Evolutionary conservation across 768 basidiomycete genomes (phyloP).

Genomic region (Tricholoma bakamatsutake): DNA sequence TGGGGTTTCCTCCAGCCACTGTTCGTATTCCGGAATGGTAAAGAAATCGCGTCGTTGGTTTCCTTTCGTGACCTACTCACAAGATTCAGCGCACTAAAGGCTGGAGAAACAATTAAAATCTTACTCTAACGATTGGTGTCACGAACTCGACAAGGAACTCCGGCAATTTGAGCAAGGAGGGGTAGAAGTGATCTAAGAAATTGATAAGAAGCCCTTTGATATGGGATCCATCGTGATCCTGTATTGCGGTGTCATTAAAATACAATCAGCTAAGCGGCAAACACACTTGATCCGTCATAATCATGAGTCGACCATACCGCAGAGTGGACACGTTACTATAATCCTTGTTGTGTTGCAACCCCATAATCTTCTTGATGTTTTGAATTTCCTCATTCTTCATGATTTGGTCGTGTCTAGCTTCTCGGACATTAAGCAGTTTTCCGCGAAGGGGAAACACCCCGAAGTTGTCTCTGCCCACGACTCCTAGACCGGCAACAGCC

Average conservation of each 20-base stretch:
- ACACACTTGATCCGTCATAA: conserved; percentile 98
- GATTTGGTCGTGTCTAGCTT: conserved; percentile 93
- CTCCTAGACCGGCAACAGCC: conserved; percentile 89
- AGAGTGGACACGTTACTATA: conserved; percentile 64
- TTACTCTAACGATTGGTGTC: conserved; percentile 92
- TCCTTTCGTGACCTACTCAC: conserved; percentile 65
- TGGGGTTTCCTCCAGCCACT: conserved; percentile 78
- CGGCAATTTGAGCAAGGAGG: conserved; percentile 84
- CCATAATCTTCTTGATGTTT: conserved; percentile 97
- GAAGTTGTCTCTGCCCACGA: conserved; percentile 94
- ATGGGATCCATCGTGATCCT: conserved; percentile 99
- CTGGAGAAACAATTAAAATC: conserved; percentile 15
- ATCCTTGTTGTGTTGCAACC: conserved; percentile 89
- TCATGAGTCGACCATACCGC: conserved; percentile 94
- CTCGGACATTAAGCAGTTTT: conserved; percentile 94
- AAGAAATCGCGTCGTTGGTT: conserved; percentile 83
- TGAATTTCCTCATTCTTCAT: conserved; percentile 98
- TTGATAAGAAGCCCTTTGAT: conserved; percentile 99
- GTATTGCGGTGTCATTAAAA: conserved; percentile 2
- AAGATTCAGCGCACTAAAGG: neutral
- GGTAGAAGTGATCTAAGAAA: conserved; percentile 95
- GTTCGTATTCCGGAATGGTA: conserved; percentile 94
- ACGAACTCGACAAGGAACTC: conserved; percentile 97
- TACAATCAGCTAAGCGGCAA: neutral
- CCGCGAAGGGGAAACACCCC: conserved; percentile 98